Percentiles rank a stretch among this genome's conserved stretches.
Conservation (phyloP, 2,329 filamentous ascomycete species). For the Fusarium decemcellulare region DNA sequence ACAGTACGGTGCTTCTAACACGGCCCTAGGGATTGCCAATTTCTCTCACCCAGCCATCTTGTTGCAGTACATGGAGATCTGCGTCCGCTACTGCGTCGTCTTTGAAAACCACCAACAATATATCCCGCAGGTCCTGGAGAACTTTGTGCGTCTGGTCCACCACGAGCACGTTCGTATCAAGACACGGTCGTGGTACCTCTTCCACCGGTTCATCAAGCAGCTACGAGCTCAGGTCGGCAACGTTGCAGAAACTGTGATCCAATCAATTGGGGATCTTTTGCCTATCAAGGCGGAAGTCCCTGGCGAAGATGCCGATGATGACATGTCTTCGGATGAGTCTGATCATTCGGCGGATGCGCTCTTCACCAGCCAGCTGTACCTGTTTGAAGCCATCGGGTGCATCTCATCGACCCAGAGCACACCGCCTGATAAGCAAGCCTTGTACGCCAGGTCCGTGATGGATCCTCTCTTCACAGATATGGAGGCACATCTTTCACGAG, state of each 20-base stretch:
- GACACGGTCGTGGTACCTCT: conserved; percentile 95
- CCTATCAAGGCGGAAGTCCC: conserved; percentile 92
- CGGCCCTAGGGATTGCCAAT: conserved; percentile 79
- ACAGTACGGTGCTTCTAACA: conserved; percentile 26
- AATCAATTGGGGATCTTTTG: conserved; percentile 89
- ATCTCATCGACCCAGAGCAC: conserved; percentile 87
- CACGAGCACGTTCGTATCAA: conserved; percentile 90
- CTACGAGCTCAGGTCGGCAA: conserved; percentile 87
- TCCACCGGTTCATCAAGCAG: conserved; percentile 92
- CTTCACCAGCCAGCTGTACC: conserved; percentile 91
- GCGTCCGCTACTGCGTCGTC: conserved; percentile 92
- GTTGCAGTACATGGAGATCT: conserved; percentile 98
- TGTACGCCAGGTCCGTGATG: conserved; percentile 90
- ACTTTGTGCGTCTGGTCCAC: conserved; percentile 91
- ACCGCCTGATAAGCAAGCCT: conserved; percentile 85
- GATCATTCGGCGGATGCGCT: conserved; percentile 91
- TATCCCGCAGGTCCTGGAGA: conserved; percentile 89
- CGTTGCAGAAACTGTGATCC: conserved; percentile 91
- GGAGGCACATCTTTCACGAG: conserved; percentile 81
- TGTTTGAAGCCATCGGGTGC: conserved; percentile 95
- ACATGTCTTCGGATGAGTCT: conserved; percentile 95
- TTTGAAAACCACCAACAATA: conserved; percentile 88
- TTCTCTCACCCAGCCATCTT: conserved; percentile 94
- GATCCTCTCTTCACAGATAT: conserved; percentile 92
- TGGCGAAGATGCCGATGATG: conserved; percentile 82